Conservation (phyloP, 2,329 filamentous ascomycete genomes). For the Penicillium expansum region DNA sequence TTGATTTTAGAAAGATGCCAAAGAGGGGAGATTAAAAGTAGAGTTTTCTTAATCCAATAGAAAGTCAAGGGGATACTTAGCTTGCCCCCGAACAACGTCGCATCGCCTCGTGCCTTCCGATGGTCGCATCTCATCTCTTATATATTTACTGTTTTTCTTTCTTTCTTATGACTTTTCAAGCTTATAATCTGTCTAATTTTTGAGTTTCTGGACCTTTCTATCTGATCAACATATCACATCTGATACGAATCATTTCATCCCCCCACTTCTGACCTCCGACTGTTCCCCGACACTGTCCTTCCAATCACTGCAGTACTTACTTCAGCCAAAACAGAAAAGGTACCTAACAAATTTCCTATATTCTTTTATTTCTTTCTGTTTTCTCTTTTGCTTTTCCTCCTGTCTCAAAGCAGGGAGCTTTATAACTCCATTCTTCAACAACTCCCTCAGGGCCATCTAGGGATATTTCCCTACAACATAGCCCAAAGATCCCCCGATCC, state of each 20-base stretch:
- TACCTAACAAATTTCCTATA: neutral
- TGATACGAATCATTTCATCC: neutral
- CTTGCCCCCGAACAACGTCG: constrained; percentile 30
- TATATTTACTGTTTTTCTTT: constrained; percentile 6
- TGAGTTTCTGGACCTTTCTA: neutral
- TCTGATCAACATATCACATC: neutral
- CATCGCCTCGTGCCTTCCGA: constrained; percentile 35
- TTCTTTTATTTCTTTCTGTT: neutral
- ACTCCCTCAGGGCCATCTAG: constrained; percentile 7
- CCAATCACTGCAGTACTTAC: neutral
- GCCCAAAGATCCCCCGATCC: constrained; percentile 1
- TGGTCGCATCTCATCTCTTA: constrained; percentile 32
- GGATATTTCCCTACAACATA: constrained; percentile 1
- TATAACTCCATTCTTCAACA: constrained; percentile 6
- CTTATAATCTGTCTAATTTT: neutral
- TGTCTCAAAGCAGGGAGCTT: neutral
- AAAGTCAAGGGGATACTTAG: constrained; percentile 10
- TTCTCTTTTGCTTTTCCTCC: neutral
- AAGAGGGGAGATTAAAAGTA: neutral
- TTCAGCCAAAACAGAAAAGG: neutral
- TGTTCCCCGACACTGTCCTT: neutral
- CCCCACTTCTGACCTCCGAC: constrained; percentile 1
- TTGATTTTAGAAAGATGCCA: neutral
- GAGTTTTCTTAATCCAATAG: constrained; percentile 6
- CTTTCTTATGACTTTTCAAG: constrained; percentile 1